phyloP scores from a whole-genome alignment of 805 yeast species.

The Schwanniomyces sp. region DNA sequence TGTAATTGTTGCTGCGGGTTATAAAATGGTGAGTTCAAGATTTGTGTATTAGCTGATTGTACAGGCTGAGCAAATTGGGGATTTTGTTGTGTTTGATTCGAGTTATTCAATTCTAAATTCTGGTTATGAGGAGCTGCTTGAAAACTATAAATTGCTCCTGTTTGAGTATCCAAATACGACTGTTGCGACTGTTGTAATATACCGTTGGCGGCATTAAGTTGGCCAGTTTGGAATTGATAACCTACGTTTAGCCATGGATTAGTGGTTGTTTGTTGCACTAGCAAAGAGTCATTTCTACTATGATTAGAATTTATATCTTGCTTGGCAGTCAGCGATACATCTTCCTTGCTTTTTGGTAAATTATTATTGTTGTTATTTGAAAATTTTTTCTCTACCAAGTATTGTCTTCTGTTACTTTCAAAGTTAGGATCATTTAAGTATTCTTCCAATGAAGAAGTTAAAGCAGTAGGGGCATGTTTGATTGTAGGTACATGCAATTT shows the following conservation, averaged over 20 bases:
- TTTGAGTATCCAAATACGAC: background rate
- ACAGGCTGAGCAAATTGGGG: slow-evolving; percentile 5
- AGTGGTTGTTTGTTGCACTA: slow-evolving; percentile 37
- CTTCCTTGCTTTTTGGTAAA: background rate
- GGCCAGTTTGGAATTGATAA: background rate
- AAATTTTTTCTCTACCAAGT: slow-evolving; percentile 57
- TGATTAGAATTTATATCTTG: slow-evolving; percentile 4
- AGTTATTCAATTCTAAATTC: slow-evolving; percentile 6
- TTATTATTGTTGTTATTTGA: background rate
- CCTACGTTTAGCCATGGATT: slow-evolving; percentile 38
- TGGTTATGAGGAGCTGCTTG: slow-evolving; percentile 10
- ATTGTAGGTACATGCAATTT: slow-evolving; percentile 93
- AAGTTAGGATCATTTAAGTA: slow-evolving; percentile 85
- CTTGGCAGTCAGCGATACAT: background rate
- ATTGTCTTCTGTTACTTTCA: slow-evolving; percentile 76
- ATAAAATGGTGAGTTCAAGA: slow-evolving; percentile 3
- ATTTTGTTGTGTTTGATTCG: slow-evolving; percentile 8
- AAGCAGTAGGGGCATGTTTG: slow-evolving; percentile 94
- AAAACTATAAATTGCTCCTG: background rate
- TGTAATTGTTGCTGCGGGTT: slow-evolving; percentile 12
- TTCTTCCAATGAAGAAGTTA: slow-evolving; percentile 83
- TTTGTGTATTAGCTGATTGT: slow-evolving; percentile 1
- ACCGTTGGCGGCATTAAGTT: background rate
- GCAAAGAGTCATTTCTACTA: slow-evolving; percentile 21
- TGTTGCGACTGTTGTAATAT: background rate